Conservation (phyloP, 2,329 filamentous ascomycete genomes). For the Trichoderma sp. region DNA sequence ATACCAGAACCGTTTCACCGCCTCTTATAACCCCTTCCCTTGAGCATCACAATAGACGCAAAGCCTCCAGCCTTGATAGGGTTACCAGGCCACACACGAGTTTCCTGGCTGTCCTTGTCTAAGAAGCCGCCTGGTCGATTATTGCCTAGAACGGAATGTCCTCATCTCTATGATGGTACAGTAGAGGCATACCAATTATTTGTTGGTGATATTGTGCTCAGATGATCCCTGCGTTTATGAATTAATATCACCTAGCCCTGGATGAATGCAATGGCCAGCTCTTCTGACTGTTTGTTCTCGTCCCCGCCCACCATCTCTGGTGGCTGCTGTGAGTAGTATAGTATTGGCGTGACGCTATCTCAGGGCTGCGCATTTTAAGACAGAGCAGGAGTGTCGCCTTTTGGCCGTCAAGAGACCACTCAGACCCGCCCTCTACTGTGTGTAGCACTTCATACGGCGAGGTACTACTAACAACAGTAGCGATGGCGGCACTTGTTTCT, state of each 20-base stretch:
- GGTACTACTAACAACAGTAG: not conserved
- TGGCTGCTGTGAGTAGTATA: slow-evolving; percentile 7
- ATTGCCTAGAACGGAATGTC: slow-evolving; percentile 1
- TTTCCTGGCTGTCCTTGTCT: slow-evolving; percentile 3
- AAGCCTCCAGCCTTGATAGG: not conserved
- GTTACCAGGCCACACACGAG: slow-evolving; percentile 4
- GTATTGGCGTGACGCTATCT: slow-evolving; percentile 24
- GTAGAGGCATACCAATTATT: not conserved
- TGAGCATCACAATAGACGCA: slow-evolving; percentile 3
- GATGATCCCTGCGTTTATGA: not conserved
- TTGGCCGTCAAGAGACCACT: slow-evolving; percentile 4
- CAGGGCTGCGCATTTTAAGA: slow-evolving; percentile 11
- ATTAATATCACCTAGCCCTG: slow-evolving; percentile 12
- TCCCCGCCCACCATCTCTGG: slow-evolving; percentile 6
- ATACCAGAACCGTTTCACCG: slow-evolving; percentile 25
- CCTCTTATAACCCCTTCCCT: slow-evolving; percentile 25
- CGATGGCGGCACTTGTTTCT: not conserved
- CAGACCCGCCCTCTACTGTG: slow-evolving; percentile 4
- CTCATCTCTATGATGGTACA: not conserved
- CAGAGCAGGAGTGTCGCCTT: slow-evolving; percentile 1
- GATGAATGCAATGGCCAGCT: not conserved
- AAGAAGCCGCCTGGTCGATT: slow-evolving; percentile 16
- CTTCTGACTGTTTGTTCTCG: not conserved
- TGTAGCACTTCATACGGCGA: not conserved
- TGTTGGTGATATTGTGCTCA: not conserved